These are phyloP conservation scores for Diospyros kaki DNA, from an alignment of 148 eudicot species.

Conservation along the genomic window DNA sequence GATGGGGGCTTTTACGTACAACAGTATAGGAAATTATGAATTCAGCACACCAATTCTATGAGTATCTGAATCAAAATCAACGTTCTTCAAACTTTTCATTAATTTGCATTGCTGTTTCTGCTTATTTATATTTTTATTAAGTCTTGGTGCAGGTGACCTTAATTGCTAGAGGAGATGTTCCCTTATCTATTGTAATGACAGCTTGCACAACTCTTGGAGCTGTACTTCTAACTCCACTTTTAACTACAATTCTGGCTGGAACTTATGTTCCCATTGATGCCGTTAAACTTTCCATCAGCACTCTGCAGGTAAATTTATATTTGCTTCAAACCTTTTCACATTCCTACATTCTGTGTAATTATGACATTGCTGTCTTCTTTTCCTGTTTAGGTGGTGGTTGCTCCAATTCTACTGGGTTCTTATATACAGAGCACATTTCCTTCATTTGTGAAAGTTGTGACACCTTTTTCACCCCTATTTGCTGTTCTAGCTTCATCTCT, in stretches of 20 bases:
- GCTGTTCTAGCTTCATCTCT: slow-evolving; percentile 60
- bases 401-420: slow-evolving; percentile 62
- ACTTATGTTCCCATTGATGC: slow-evolving; percentile 65
- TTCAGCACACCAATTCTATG: background rate
- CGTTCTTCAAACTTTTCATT: background rate
- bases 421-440: slow-evolving; percentile 56
- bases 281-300: slow-evolving; percentile 58
- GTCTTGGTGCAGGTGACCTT: slow-evolving; percentile 60
- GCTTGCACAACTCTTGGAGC: slow-evolving; percentile 66
- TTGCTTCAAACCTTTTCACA: background rate
- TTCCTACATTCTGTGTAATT: background rate
- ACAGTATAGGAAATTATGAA: too few species aligned
- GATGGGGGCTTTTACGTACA: background rate
- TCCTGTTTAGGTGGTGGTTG: slow-evolving; percentile 56
- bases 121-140: slow-evolving; percentile 21
- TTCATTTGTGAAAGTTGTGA: slow-evolving; percentile 36
- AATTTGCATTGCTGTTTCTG: background rate
- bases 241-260: slow-evolving; percentile 57
- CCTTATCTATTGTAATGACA: slow-evolving; percentile 67
- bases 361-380: background rate
- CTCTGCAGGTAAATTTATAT: slow-evolving; percentile 48
- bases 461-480: slow-evolving; percentile 52
- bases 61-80: background rate
- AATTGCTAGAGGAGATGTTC: slow-evolving; percentile 68
- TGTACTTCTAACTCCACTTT: slow-evolving; percentile 58